Conservation (phyloP, 2,329 filamentous ascomycete species). For the Trematosphaeria pertusa region DNA sequence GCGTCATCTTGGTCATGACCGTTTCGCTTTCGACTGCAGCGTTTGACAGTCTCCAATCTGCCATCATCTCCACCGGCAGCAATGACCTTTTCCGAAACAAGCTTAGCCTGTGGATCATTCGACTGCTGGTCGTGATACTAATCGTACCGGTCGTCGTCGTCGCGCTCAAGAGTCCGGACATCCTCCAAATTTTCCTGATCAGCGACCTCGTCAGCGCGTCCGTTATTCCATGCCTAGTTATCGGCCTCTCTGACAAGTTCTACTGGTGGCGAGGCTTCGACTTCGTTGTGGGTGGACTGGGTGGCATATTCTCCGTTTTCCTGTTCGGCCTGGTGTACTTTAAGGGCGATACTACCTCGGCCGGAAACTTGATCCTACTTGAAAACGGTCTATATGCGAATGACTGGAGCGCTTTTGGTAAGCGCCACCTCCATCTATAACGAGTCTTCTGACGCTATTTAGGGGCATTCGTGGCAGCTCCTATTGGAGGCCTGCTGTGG, state of each 20-base stretch:
- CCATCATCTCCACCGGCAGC: conserved; percentile 84
- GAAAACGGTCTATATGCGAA: conserved; percentile 75
- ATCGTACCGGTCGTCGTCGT: conserved; percentile 78
- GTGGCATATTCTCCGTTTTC: conserved; percentile 80
- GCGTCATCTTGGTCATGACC: conserved; percentile 81
- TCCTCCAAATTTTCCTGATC: conserved; percentile 83
- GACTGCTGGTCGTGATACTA: conserved; percentile 71
- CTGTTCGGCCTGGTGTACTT: conserved; percentile 83
- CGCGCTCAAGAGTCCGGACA: conserved; percentile 74
- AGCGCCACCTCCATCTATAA: conserved; percentile 6
- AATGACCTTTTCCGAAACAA: conserved; percentile 87
- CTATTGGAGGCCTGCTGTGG: conserved; percentile 76
- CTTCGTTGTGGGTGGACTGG: conserved; percentile 77
- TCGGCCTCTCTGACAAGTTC: conserved; percentile 70
- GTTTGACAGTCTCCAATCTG: conserved; percentile 81
- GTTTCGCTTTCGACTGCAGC: conserved; percentile 77
- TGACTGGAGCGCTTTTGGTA: conserved; percentile 82
- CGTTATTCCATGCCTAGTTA: conserved; percentile 74
- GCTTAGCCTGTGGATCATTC: conserved; percentile 77
- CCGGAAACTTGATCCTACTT: conserved; percentile 73
- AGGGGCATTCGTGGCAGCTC: conserved; percentile 78
- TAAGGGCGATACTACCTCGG: conserved; percentile 68
- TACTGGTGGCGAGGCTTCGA: conserved; percentile 84
- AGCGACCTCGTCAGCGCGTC: conserved; percentile 80
- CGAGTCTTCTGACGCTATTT: conserved; percentile 11